Evolutionary conservation across 192 early-diverging fungal species (phyloP).

Genomic region (Podila epigama): DNA sequence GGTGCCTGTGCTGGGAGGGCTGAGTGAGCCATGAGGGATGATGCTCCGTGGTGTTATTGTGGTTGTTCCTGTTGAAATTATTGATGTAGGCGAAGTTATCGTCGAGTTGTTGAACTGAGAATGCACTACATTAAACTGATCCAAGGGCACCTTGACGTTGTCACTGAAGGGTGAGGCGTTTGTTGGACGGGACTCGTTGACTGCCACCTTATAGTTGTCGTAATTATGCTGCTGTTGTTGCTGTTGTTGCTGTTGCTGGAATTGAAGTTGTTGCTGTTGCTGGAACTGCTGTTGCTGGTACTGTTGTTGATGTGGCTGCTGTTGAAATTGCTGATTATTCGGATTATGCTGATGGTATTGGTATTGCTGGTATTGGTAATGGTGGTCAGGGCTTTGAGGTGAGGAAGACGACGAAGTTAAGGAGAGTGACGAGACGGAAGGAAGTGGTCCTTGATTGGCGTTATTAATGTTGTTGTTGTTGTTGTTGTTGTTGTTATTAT

Average conservation of each 20-base stretch:
- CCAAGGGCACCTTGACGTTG: slow-evolving; percentile 36
- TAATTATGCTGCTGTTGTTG: not conserved
- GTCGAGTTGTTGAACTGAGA: slow-evolving; percentile 3
- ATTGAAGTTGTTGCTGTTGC: not conserved
- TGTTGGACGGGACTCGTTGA: slow-evolving; percentile 3
- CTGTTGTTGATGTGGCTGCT: not conserved
- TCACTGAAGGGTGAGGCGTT: not conserved
- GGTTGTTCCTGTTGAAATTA: slow-evolving; percentile 1
- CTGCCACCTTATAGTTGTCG: slow-evolving; percentile 22
- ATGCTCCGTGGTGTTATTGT: not conserved
- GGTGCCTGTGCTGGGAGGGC: not conserved
- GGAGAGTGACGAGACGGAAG: not conserved
- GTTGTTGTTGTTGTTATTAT: not conserved
- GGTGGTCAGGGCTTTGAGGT: not conserved
- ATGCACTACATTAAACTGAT: slow-evolving; percentile 9
- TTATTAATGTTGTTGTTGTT: not conserved
- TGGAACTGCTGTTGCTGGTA: not conserved
- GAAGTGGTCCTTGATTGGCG: not conserved
- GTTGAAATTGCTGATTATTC: not conserved
- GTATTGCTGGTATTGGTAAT: slow-evolving; percentile 9
- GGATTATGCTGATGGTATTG: slow-evolving; percentile 2
- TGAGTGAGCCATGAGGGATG: not conserved
- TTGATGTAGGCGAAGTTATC: slow-evolving; percentile 1
- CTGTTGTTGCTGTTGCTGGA: not conserved
- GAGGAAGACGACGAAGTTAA: not conserved